Evolutionary conservation across 2,329 filamentous ascomycete species (phyloP), one percentile per base, ranked within the genome.

Genomic region (Trichoderma arundinaceum): DNA sequence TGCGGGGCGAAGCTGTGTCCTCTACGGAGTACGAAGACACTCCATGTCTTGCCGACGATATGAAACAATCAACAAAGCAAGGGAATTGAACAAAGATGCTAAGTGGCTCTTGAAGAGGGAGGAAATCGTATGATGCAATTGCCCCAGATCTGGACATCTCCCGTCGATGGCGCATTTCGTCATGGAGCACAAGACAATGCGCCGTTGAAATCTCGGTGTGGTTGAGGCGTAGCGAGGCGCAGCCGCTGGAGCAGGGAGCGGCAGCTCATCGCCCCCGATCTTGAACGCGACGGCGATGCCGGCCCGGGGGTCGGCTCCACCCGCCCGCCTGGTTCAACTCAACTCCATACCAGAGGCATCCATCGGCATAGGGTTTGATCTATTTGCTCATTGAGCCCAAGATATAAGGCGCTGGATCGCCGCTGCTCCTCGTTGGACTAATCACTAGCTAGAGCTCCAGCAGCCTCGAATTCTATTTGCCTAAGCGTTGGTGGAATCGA

Each of bases 221-320:
- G 38, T 12, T 60, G 57, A 51, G 57, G 57, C 57, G 57, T 60
- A 60, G 57, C 22, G 57, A 60, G 57, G 57, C 57, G 46, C 57
- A 60, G 57, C 57, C 22, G 35, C 51, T n/a, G 35, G 33, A 51
- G 19, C 57, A 60, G 57, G 57, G 57, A 39, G 32, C 33, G 35
- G 57, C 32, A 60, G 46, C 48, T 51, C 15, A 51, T 38, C 52
- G 38, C 28, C 57, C 46, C 44, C 46, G 57, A 60, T 60, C 44
- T 48, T 51, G 57, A 51, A 51, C 35, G 57, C 33, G 57, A 60
- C 57, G 57, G 57, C 57, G 57, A 51, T 32, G 57, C 44, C 46
- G 57, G 57, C 22, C 22, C 53, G 22, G 39, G 53, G 39, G 17
- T 57, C 13, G 46, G 57, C 57, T 60, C 46, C 57, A 51, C 57